Conservation (phyloP, 1,284 basidiomycete genomes). For the Papiliotrema nemorosa region DNA sequence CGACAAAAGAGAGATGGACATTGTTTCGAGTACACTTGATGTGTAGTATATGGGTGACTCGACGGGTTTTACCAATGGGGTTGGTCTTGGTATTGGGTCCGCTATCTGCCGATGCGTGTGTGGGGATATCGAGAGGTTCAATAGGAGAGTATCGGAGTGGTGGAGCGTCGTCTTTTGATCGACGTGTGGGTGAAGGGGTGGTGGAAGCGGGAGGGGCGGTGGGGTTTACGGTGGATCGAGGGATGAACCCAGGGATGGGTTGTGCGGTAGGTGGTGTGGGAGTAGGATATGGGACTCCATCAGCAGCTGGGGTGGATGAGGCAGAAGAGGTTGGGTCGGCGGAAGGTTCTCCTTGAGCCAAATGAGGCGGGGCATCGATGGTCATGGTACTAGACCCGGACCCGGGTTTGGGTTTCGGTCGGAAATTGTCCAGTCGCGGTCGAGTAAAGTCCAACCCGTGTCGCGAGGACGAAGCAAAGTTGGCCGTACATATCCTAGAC, state of each 20-base stretch:
- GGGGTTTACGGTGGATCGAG: neutral
- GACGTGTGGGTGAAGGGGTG: neutral
- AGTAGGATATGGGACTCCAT: too few relatives aligned
- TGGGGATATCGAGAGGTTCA: neutral
- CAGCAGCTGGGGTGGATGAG: neutral
- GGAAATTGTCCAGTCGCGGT: neutral
- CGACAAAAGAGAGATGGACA: constrained; percentile 38
- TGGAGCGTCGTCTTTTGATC: neutral
- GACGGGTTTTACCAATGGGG: neutral
- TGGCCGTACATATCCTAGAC: neutral
- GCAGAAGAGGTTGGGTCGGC: neutral
- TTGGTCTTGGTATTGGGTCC: neutral
- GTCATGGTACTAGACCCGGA: neutral
- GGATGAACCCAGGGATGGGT: too few relatives aligned
- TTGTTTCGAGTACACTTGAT: constrained; percentile 44
- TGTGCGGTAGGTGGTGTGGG: too few relatives aligned
- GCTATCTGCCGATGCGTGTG: neutral
- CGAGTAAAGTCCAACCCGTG: constrained; percentile 7
- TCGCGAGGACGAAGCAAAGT: constrained; percentile 9
- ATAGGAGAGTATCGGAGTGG: neutral
- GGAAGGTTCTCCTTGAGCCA: neutral
- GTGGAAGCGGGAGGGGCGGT: neutral
- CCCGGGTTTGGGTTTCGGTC: neutral
- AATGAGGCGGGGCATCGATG: neutral
- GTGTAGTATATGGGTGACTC: constrained; percentile 42